Base-by-base conservation (phyloP, 148 eudicot species). In the Selenicereus undatus region DNA sequence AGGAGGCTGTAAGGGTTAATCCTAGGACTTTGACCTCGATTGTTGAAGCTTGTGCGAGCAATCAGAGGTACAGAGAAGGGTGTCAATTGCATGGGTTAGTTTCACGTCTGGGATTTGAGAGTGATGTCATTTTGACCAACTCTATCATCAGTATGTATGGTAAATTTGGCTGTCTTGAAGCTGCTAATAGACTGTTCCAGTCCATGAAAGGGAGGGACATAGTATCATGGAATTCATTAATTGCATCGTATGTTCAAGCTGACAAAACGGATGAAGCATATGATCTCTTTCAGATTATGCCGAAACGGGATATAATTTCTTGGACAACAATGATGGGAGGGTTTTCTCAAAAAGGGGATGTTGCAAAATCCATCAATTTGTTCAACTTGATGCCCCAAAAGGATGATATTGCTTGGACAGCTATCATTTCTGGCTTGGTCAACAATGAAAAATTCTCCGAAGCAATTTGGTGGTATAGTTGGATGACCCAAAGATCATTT, bases 311-410 rank as follows among this genome's bases (percentile, higher is more conserved):
- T 83, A 75, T 81, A 45, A 81, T 86, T 84, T 84, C 95, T 32
- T 89, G 91, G 92, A 90, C 93, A 0, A 89, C 91, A n/a, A 83
- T 92, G 84, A 89, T 92, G 48, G 85, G 86, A 24, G 93, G 92
- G 39, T 88, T 81, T 85, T 86, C 85, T 70, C 86, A 70, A 81
- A 82, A 56, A 77, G 92, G 91, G 22, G 77, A 81, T 75, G 82
- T 85, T 20, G 85, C 43, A 54, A 87, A 89, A 68, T 83, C 85
- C 58, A 39, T 87, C 24, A 80, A 83, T 62, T 80, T 88, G 82
- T 91, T 91, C 64, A 81, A 82, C 11, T 30, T 73, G 65, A 91
- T 89, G 91, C 89, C 91, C 0, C 78, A 73, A 70, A 86, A 85
- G 54, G 94, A 91, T 83, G 94, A 83, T 78, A 68, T 88, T 79